Percentiles rank a stretch among this genome's conserved stretches.
phyloP scores from a whole-genome alignment of 2,329 filamentous ascomycete species.

The Colletotrichum plurivorum region DNA sequence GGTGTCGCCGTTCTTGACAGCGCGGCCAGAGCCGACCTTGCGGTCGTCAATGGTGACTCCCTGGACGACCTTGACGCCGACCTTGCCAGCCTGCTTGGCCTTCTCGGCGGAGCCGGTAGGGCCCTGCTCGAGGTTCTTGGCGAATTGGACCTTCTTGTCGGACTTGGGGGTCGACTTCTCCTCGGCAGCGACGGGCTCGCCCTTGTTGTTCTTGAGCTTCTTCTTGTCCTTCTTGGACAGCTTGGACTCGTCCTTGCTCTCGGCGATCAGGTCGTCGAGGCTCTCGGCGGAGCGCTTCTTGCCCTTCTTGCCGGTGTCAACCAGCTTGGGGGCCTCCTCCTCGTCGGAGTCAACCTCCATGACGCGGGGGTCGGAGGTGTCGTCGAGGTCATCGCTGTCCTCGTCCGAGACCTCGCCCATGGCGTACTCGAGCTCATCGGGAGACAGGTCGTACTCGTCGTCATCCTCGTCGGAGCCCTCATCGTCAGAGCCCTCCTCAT shows the following conservation, averaged over 20 bases:
- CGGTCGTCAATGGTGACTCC: conserved; percentile 96
- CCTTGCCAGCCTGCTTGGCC: conserved; percentile 54
- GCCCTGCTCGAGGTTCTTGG: conserved; percentile 98
- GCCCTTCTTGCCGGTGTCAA: conserved; percentile 71
- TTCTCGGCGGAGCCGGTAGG: conserved; percentile 79
- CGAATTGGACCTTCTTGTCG: conserved; percentile 98
- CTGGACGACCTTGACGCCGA: conserved; percentile 83
- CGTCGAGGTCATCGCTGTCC: conserved; percentile 83
- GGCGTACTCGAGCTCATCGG: conserved; percentile 82
- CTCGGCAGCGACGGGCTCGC: conserved; percentile 80
- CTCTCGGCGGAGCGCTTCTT: conserved; percentile 91
- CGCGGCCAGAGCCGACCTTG: conserved; percentile 87
- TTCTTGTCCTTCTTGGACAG: conserved; percentile 97
- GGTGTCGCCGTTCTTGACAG: conserved; percentile 90
- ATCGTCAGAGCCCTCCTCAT: conserved; percentile 74
- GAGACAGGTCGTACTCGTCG: conserved; percentile 85
- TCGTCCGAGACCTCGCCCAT: conserved; percentile 82
- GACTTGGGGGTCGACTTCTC: conserved; percentile 71
- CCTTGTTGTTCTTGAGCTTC: conserved; percentile 99
- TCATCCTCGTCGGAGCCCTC: conserved; percentile 75
- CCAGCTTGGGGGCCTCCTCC: conserved; percentile 76
- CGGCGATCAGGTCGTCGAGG: conserved; percentile 89
- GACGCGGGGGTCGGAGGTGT: conserved; percentile 83
- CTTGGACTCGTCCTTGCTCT: conserved; percentile 79
- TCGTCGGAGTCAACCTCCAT: conserved; percentile 87